Base-by-base conservation (phyloP, 2,329 filamentous ascomycete species). In the Leptographium galeiforme region DNA sequence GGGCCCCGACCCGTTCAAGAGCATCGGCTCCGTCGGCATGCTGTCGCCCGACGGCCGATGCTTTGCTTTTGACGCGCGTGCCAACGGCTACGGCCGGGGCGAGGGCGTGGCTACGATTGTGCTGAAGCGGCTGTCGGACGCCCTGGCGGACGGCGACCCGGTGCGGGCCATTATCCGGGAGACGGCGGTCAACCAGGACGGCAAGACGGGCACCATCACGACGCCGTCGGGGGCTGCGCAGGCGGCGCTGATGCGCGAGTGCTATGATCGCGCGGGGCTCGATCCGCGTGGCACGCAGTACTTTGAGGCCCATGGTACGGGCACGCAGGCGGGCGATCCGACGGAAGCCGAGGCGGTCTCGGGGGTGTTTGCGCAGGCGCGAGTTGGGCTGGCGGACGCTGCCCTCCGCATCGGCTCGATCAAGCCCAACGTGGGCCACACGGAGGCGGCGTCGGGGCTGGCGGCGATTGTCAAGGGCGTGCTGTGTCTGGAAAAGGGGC, bases 21-120 rank as follows among this genome's bases (percentile, higher is more conserved):
- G 57, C 46, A 48, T 48, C 62, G 41, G 49, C 5, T 43, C 39
- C 16, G 38, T 51, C 18, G 39, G 30, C 16, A 44, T 51, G 40
- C 50, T 62, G 7, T 62, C 60, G 2, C 57, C 57, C 2, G 58
- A 59, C 8, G 61, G 57, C 6, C 54, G 52, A 8, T 66, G 59
- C 51, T 58, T 64, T 43, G 61, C 60, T 1, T 73, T 69, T 30
- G 72, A 74, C 53, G 55, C 59, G 2, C 56, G 59, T 1, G 75
- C 70, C 2, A 64, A 71, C 53, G 75, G 74, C 0, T 78, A 75
- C 56, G 68, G 63, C 0, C 64, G 71, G 12, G 73, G 70, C 1
- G 75, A 78, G 55, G 74, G 70, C 0, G 61, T 69, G 3, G 67
- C 59, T 2, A 58, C 64, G 6, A 43, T 77, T 0, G 52, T 73